phyloP scores from a whole-genome alignment of 2,329 filamentous ascomycete genomes.

The Colletotrichum graminicola region DNA sequence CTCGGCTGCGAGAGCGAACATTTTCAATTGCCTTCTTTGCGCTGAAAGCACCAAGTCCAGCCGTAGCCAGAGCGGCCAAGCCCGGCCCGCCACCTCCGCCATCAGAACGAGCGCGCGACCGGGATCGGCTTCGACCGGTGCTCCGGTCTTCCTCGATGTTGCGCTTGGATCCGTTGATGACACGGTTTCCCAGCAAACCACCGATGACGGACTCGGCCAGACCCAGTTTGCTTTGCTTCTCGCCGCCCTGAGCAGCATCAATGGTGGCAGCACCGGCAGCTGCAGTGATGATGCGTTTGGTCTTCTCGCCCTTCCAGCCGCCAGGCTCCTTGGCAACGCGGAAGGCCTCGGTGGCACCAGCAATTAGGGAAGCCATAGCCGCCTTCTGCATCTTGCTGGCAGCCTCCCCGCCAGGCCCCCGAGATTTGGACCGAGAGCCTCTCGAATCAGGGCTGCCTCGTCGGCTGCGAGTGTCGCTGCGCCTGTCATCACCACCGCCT shows the following conservation, averaged over 20 bases:
- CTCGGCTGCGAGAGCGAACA: conserved; percentile 68
- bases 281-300: conserved; percentile 90
- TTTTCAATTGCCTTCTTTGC: conserved; percentile 70
- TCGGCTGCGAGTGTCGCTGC: conserved; percentile 48
- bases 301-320: conserved; percentile 90
- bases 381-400: conserved; percentile 81
- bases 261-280: conserved; percentile 88
- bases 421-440: conserved; percentile 67
- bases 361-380: conserved; percentile 89
- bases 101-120: conserved; percentile 72
- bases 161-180: conserved; percentile 83
- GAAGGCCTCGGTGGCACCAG: conserved; percentile 93
- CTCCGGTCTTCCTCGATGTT: conserved; percentile 72
- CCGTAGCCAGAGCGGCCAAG: conserved; percentile 73
- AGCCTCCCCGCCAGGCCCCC: conserved; percentile 59
- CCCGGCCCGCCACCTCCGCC: conserved; percentile 60
- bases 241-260: conserved; percentile 79
- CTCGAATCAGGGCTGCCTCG: conserved; percentile 54
- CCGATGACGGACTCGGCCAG: conserved; percentile 89
- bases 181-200: conserved; percentile 85
- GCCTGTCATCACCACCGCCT: conserved; percentile 58
- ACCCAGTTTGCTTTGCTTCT: conserved; percentile 83
- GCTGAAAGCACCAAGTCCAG: conserved; percentile 70
- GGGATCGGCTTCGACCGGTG: conserved; percentile 76
- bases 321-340: conserved; percentile 90